Evolutionary conservation across 2,329 filamentous ascomycete species (phyloP), one percentile per base, ranked within the genome.

Genomic region (Camillea tinctor): DNA sequence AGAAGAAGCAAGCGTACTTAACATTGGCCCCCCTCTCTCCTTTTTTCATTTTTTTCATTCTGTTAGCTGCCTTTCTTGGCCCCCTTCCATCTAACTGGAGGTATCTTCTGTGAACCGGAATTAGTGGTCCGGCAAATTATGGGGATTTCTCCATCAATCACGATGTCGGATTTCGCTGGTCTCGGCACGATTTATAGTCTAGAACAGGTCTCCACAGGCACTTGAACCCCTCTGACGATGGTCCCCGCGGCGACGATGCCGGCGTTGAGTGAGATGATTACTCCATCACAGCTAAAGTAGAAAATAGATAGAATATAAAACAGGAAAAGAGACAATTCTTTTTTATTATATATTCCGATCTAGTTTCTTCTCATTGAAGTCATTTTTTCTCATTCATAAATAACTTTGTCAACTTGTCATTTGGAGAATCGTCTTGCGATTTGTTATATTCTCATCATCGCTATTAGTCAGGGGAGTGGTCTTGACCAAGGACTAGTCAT

Each of bases 131-230:
- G 36, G 36, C 13, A n/a, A 44, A 44, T 17, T 44, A 44, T 44
- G 36, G 36, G 11, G 36, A 54, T 63, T 65, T 63, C 64, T 60
- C 64, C 64, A 62, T 60, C 62, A 66, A 64, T 64, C 62, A 64
- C 22, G 58, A 52, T 30, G 44, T 58, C 8, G 11, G 57, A 20
- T 56, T 49, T 22, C 19, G 11, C 49, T 50, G 49, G 49, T 44
- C 49, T 50, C 49, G 49, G 49, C 49, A 19, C 49, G 49, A 50
- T 44, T 50, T 50, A 50, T 50, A 50, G 49, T 50, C 19, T 50
- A 44, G 49, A 23, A 7, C 7, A 4, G 26, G 26, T 2, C 49
- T 19, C 49, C 49, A 50, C 49, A 9, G 19, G 19, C 21, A 15
- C 11, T 50, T 9, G 49, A 50, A 15, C 49, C 49, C 49, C 49